Conservation (phyloP, 139 green algal genomes). For the Parachlorella kessleri region DNA sequence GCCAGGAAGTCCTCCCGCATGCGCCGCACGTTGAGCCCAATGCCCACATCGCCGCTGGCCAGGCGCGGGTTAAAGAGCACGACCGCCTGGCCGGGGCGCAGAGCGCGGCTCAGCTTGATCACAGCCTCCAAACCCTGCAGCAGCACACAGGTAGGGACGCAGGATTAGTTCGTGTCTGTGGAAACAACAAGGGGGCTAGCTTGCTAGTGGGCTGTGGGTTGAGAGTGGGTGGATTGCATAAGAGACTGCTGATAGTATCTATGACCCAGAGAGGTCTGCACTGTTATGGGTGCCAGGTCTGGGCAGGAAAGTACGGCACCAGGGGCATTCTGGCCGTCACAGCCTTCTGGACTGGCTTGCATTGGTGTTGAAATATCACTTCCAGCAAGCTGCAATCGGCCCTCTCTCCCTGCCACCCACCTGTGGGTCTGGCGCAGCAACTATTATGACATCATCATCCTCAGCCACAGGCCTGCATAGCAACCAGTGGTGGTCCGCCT, state of each 20-base stretch:
- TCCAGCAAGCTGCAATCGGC: no score
- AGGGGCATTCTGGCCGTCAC: no score
- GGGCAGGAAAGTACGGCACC: no score
- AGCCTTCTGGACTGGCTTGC: no score
- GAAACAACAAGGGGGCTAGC: no score
- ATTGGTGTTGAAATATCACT: no score
- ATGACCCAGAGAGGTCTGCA: no score
- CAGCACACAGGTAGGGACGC: background rate
- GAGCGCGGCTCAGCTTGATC: background rate
- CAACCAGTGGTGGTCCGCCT: no score
- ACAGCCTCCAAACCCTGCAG: conserved; percentile 8
- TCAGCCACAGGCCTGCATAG: conserved; percentile 42
- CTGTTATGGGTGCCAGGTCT: no score
- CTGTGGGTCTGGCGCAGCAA: conserved; percentile 82
- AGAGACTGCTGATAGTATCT: no score
- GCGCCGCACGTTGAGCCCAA: conserved; percentile 91
- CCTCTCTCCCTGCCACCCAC: conserved; percentile 20
- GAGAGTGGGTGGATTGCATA: no score
- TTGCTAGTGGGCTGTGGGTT: no score
- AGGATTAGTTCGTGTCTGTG: background rate
- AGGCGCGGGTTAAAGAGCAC: conserved; percentile 95
- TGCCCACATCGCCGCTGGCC: conserved; percentile 89
- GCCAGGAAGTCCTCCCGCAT: conserved; percentile 79
- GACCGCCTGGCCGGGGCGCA: conserved; percentile 44
- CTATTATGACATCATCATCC: conserved; percentile 82